Evolutionary conservation across 176 grass and related monocot species (phyloP).

Genomic region (Eleusine coracana): DNA sequence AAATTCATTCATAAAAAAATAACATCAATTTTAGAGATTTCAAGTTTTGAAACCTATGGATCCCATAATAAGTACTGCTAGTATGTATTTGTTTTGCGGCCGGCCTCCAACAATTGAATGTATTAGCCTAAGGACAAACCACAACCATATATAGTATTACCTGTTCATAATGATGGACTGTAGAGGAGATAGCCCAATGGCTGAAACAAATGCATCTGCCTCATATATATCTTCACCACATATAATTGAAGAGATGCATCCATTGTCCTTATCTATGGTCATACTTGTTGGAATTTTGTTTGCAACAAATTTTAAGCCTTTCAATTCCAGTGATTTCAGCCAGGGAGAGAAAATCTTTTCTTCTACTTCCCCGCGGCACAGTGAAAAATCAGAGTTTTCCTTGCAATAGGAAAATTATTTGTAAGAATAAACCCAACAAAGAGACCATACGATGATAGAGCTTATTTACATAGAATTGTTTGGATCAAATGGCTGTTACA

Average conservation of each 20-base stretch:
- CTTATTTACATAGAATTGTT: slow-evolving; percentile 1
- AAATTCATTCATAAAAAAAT: slow-evolving; percentile 45
- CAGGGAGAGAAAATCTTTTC: slow-evolving; percentile 75
- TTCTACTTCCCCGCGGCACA: slow-evolving; percentile 69
- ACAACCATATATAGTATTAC: slow-evolving; percentile 36
- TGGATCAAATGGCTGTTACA: not conserved
- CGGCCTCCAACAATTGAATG: not conserved
- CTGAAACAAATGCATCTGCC: slow-evolving; percentile 82
- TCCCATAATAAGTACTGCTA: not conserved
- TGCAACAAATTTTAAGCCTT: slow-evolving; percentile 70
- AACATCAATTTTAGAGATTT: slow-evolving; percentile 17
- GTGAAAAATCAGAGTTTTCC: slow-evolving; percentile 79
- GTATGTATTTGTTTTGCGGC: not conserved
- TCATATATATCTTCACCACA: slow-evolving; percentile 67
- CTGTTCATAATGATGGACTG: slow-evolving; percentile 71
- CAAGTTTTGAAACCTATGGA: slow-evolving; percentile 5
- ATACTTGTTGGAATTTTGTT: slow-evolving; percentile 62
- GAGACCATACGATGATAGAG: not conserved
- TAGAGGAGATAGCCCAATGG: slow-evolving; percentile 65
- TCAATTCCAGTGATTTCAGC: slow-evolving; percentile 65
- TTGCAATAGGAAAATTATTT: slow-evolving; percentile 49
- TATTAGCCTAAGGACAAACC: not conserved
- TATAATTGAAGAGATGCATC: slow-evolving; percentile 59
- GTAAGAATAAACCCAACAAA: not conserved
- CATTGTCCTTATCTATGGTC: slow-evolving; percentile 53